A percentile compares a stretch with the other conserved stretches of the same genome.
phyloP scores from a whole-genome alignment of 2,329 filamentous ascomycete genomes.

The Aspergillus aculeatus region DNA sequence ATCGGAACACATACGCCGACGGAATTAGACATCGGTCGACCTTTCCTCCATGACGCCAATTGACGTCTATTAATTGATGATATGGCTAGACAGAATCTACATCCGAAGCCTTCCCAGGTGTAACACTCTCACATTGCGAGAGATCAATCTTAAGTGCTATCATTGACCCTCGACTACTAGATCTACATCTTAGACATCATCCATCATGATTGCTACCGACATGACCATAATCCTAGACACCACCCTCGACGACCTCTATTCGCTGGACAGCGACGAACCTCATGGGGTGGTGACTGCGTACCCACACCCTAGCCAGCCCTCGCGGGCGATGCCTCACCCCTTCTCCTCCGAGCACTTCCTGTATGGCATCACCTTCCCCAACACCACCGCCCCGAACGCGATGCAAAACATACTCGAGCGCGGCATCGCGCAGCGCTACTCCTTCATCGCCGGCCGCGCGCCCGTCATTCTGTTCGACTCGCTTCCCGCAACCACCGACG shows the following conservation, averaged over 20 bases:
- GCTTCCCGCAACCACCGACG: not conserved
- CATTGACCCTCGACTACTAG: not conserved
- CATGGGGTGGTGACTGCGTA: not conserved
- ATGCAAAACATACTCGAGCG: not conserved
- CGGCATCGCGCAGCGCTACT: not conserved
- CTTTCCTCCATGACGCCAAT: not conserved
- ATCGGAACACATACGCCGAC: not conserved
- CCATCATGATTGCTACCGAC: not conserved
- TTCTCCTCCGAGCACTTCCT: not conserved
- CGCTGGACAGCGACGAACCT: not conserved
- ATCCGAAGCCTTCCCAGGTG: not conserved
- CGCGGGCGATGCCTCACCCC: not conserved
- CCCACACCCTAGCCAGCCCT: not conserved
- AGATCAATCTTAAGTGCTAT: not conserved
- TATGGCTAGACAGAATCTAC: not conserved
- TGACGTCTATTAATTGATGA: not conserved
- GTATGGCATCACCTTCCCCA: not conserved
- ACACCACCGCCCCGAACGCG: not conserved
- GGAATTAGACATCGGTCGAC: not conserved
- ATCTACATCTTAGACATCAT: not conserved
- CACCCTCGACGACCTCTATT: constrained; percentile 5
- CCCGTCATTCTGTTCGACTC: not conserved
- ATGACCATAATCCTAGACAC: constrained; percentile 2
- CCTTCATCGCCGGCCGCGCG: not conserved
- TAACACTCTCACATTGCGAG: not conserved